phyloP scores from a whole-genome alignment of 129 eudicot species.

The Tagetes patula region DNA sequence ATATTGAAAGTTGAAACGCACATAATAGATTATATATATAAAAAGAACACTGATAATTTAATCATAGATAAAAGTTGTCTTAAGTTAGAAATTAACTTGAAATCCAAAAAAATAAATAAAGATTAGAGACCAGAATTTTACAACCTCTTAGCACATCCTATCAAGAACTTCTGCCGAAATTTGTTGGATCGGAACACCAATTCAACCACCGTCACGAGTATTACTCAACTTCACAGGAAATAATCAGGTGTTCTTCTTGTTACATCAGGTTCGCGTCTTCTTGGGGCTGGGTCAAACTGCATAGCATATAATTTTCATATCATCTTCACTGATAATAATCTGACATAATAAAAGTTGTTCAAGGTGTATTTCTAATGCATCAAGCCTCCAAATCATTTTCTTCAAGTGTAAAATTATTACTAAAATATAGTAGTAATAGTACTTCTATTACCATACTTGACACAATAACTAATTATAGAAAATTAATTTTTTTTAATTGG shows the following conservation, averaged over 20 bases:
- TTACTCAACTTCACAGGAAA: slow-evolving; percentile 51
- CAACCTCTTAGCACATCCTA: slow-evolving; percentile 29
- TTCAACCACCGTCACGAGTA: slow-evolving; percentile 4
- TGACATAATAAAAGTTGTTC: neutral
- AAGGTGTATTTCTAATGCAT: neutral
- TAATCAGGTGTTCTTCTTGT: slow-evolving; percentile 88
- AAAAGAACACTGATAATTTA: slow-evolving; percentile 4
- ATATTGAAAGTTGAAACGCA: neutral
- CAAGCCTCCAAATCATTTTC: neutral
- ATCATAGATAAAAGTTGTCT: slow-evolving; percentile 22
- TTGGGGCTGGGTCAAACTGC: slow-evolving; percentile 91
- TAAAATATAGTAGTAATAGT: neutral
- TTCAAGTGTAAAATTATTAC: neutral
- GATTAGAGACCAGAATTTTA: slow-evolving; percentile 23
- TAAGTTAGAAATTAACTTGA: slow-evolving; percentile 35
- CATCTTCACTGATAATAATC: neutral
- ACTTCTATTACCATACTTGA: neutral
- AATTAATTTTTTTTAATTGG: neutral
- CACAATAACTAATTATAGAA: neutral
- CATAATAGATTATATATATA: slow-evolving; percentile 1
- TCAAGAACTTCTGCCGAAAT: slow-evolving; percentile 18
- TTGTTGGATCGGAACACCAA: slow-evolving; percentile 17
- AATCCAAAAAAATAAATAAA: slow-evolving; percentile 5
- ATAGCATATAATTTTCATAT: slow-evolving; percentile 5
- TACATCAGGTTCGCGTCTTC: slow-evolving; percentile 94